Evolutionary conservation across 192 early-diverging fungal genomes (phyloP), one percentile per base, ranked within the genome.

Genomic region (Podila epicladia): DNA sequence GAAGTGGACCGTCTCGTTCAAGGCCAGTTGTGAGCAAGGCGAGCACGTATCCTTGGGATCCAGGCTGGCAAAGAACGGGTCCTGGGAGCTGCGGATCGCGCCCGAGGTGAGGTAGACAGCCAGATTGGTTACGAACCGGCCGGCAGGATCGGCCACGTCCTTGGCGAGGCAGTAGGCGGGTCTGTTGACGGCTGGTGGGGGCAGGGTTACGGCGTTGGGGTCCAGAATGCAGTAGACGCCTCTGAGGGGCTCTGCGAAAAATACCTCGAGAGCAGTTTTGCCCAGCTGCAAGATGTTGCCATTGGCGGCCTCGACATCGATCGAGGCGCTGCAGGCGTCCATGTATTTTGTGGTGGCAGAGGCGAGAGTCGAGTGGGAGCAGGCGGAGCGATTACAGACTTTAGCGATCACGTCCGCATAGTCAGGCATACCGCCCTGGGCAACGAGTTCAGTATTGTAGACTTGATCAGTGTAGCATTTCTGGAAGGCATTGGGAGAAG

Each of bases 11-110:
- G 68, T 65, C 4, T 60, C 68, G 24, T 65, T 71, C 12, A 76
- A 2, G 35, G 68, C 68, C 9, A 31, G 60, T 62, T 70, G 74
- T 1, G 74, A 76, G 35, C 74, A 76, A 11, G 32, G 35, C 15
- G 74, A 76, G 41, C 74, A 76, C 15, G 68, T 76, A n/a, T 71
- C 74, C 9, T 32, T 38, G n/a, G 28, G 67, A 22, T 71, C 74
- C 31, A 76, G 45, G 2, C 45, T 38, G 6, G 49, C n/a, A 61
- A 70, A 76, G 67, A 75, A 76, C 6, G 62, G 74, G 5, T 55
- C 13, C 26, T 76, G 68, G 0, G 55, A 26, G 45, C 62, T 63
- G 1, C 62, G 60, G 53, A 75, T 69, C 4, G 67, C 37, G 4
- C 74, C 67, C 5, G 68, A 69, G 38, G 68, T 61, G 13, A 76